phyloP scores from a whole-genome alignment of 2,329 filamentous ascomycete species.

The Didymella glomerata region DNA sequence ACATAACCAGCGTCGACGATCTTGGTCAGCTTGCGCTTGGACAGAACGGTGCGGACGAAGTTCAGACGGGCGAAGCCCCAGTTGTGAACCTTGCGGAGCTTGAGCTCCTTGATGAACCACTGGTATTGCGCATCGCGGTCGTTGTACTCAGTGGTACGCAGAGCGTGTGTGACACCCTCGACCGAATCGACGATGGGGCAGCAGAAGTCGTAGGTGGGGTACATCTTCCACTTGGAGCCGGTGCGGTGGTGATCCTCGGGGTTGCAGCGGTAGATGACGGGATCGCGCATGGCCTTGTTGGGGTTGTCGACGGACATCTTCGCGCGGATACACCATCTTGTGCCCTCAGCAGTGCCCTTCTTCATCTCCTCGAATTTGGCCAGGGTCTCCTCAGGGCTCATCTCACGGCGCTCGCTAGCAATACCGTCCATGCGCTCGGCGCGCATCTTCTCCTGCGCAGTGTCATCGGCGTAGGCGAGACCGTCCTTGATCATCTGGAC shows the following conservation, averaged over 20 bases:
- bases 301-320: slow-evolving; percentile 91
- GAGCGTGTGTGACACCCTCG: slow-evolving; percentile 83
- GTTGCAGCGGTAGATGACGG: slow-evolving; percentile 97
- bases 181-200: slow-evolving; percentile 82
- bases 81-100: slow-evolving; percentile 79
- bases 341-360: slow-evolving; percentile 78
- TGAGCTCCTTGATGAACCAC: slow-evolving; percentile 80
- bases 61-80: slow-evolving; percentile 88
- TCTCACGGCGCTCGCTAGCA: slow-evolving; percentile 80
- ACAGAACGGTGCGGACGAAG: slow-evolving; percentile 82
- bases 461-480: slow-evolving; percentile 93
- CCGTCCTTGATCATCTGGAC: slow-evolving; percentile 85
- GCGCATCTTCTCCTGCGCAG: slow-evolving; percentile 86
- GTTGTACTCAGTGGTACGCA: slow-evolving; percentile 86
- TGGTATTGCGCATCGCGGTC: slow-evolving; percentile 87
- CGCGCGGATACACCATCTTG: slow-evolving; percentile 89
- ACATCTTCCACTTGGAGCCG: slow-evolving; percentile 81
- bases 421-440: slow-evolving; percentile 85
- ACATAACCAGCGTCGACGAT: slow-evolving; percentile 79
- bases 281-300: slow-evolving; percentile 95
- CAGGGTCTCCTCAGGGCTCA: slow-evolving; percentile 82
- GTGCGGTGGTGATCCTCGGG: slow-evolving; percentile 77
- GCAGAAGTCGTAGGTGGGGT: slow-evolving; percentile 87
- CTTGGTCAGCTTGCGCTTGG: slow-evolving; percentile 86
- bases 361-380: slow-evolving; percentile 94